A percentile compares a stretch with the other conserved stretches of the same genome.
Conservation (phyloP, 1,284 basidiomycete species). For the Coniferiporia sulphurascens region DNA sequence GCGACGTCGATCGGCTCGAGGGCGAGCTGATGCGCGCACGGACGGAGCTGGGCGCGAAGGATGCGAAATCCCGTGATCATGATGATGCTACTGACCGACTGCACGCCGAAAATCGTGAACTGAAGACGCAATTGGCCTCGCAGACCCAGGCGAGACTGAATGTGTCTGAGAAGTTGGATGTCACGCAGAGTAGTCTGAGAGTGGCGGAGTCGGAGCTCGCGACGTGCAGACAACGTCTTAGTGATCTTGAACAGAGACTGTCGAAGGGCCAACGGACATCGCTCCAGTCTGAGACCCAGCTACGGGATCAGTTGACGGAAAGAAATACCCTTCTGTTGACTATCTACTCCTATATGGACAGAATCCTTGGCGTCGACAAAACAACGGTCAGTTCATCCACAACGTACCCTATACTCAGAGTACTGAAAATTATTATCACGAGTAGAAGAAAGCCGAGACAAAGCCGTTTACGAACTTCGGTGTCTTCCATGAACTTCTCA, state of each 20-base stretch:
- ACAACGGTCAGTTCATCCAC: constrained; percentile 55
- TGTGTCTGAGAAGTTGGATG: constrained; percentile 83
- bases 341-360: constrained; percentile 94
- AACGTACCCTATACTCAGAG: constrained; percentile 5
- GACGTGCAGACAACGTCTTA: constrained; percentile 51
- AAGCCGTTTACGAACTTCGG: constrained; percentile 92
- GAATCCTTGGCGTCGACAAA: constrained; percentile 85
- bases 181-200: constrained; percentile 53
- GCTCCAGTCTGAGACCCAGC: constrained; percentile 70
- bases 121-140: constrained; percentile 70
- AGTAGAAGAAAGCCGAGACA: constrained; percentile 75
- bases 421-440: constrained; percentile 1
- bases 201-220: constrained; percentile 62
- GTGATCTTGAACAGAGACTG: constrained; percentile 77
- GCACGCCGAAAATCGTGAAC: constrained; percentile 73
- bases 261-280: constrained; percentile 80
- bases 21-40: constrained; percentile 74
- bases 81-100: constrained; percentile 70
- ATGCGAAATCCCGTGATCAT: constrained; percentile 59
- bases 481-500: constrained; percentile 94
- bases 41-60: constrained; percentile 67
- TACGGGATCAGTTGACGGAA: constrained; percentile 87
- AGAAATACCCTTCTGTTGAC: constrained; percentile 87
- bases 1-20: constrained; percentile 80
- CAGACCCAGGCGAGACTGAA: constrained; percentile 84